Evolutionary conservation across 805 yeast species (phyloP), one percentile per base, ranked within the genome.

Genomic region (Kregervanrija delftensis): DNA sequence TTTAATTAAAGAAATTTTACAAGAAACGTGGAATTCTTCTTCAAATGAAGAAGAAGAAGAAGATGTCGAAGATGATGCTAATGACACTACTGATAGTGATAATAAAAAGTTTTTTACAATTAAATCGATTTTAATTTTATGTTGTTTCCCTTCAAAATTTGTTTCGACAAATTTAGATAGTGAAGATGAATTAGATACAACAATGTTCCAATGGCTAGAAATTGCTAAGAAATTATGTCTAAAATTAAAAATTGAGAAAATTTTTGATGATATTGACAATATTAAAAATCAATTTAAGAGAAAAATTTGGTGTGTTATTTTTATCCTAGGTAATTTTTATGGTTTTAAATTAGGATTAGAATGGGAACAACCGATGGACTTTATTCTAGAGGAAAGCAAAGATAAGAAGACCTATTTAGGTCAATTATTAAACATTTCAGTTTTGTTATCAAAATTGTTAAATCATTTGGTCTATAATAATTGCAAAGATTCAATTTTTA

Each of bases 301-400:
- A 34, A 57, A 56, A 42, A 53, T 57, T 11, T 58, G 64, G 64
- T 47, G 59, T 39, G 42, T 48, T n/a, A 39, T 62, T 3, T 61
- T 47, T 37, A 55, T 60, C 30, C 41, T 58, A 22, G 64, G 64
- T 12, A 55, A 53, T 32, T 37, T 57, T 11, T 53, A 56, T 35
- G 56, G 61, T 9, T 51, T 58, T 30, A 49, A 51, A 43, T 43
- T 54, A 15, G 65, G 65, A 8, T 31, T 54, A n/a, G 50, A 51
- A 35, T 61, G 65, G 64, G 40, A 41, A n/a, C 37, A 48, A 13
- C 41, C 49, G 6, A 9, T 51, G 22, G 57, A 56, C 40, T 50
- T 35, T 33, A 37, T 52, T 5, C 36, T 57, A 32, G 54, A 57
- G 30, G 42, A 42, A 17, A 51, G 42, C 14, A 46, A 52, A 30